Base-by-base conservation (phyloP, 83 land plant genomes). In the Larix sibirica region DNA sequence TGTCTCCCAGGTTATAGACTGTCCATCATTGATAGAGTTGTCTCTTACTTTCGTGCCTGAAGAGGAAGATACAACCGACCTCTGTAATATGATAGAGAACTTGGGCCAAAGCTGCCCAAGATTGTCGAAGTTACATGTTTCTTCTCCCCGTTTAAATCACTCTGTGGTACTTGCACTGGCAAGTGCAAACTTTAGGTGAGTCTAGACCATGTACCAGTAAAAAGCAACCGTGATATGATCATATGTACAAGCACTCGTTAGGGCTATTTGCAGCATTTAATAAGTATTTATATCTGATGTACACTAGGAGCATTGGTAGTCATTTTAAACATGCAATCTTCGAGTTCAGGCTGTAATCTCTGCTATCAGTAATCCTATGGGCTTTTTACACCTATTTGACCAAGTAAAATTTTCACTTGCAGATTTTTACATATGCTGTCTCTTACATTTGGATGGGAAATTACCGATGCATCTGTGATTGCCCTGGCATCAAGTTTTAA, bases 391-490 rank as follows among this genome's bases (percentile, higher is more conserved):
- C 14, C 23, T 78, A 28, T 26, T 31, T 58, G 20, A 26, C n/a
- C n/a, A 54, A 78, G 63, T 12, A 56, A 58, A 50, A 16, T 58
- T 59, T 58, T 26, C 63, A 24, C 38, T 21, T 78, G 80, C 80
- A 90, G 95, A 91, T 81, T 81, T 28, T 79, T 93, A 85, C 83
- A 87, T 36, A 90, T 91, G 93, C 93, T 93, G 23, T 90, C 95
- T 38, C 85, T 93, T 78, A 85, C 91, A 40, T 82, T 87, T 75
- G 95, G 95, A 66, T 83, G 90, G 23, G 89, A 77, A 81, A 89
- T 93, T 12, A 90, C 91, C n/a, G 95, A 93, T 88, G 95, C 93
- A 76, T 89, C 95, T 76, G 91, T 93, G 75, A 90, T 91, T 86
- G 86, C 95, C 3, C 91, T 93, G 28, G 89, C 91, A 38, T 85